Evolutionary conservation across 2,329 filamentous ascomycete genomes (phyloP), one percentile per base, ranked within the genome.

Genomic region (Chrysosporium keratinophilum): DNA sequence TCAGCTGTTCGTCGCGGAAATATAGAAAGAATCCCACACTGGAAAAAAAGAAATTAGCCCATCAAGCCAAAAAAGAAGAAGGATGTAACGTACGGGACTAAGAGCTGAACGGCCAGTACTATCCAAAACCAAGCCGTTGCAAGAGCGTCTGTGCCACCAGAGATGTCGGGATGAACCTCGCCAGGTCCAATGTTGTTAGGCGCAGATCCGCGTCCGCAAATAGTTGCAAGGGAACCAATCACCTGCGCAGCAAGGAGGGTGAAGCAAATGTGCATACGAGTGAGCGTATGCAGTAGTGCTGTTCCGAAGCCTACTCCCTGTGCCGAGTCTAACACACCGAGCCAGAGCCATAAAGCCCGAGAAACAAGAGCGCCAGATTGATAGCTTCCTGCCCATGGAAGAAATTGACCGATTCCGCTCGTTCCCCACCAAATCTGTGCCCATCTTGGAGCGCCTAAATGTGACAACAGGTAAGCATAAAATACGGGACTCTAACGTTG

Each of bases 301-400:
- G 84, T 85, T 52, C 82, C 82, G 52, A 85, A 78, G 1, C 82
- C 82, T 1, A 84, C 77, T 39, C 81, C 80, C 64, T 85, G 82
- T 5, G 85, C 68, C 9, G 79, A 75, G 60, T 85, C 82, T 9
- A 85, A 71, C 3, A 84, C 74, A 40, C 82, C 82, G 0, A 85
- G 75, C 81, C 82, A 85, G 10, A 85, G 72, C 82, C 82, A 85
- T 3, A 84, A 67, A 53, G 72, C 69, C 41, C 82, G 73, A 1
- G 78, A 78, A 7, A 80, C 66, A 0, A 84, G 64, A 0, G 82
- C 79, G 2, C 77, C 75, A 6, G 75, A 72, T 0, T 78, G 66
- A 15, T 76, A 75, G 1, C 71, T 69, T 39, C 78, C 78, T 5
- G 78, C 78, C 81, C 81, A 84, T 2, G 82, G 82, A 1, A 85